Evolutionary conservation across 345 rosid species (phyloP), one percentile per base, ranked within the genome.

Genomic region (Triadica sebifera): DNA sequence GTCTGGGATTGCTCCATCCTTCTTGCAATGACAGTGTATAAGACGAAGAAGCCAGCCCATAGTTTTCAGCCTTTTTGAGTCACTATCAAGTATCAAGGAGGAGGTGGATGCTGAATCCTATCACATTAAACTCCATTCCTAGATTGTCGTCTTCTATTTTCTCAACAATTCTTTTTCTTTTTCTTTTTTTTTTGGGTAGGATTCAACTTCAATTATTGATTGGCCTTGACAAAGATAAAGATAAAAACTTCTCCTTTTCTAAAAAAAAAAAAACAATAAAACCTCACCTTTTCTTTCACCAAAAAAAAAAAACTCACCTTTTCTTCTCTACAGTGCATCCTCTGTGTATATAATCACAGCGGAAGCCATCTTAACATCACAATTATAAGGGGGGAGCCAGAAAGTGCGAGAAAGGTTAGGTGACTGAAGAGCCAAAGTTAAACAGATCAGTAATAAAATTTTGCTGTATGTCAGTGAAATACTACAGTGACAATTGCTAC

Each of bases 381-480:
- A 22, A 8, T 29, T 11, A 8, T 22, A 58, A 22, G 22, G 17
- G 25, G 5, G 59, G 22, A 22, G 11, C 6, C 0, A 19, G 25
- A 55, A 55, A 16, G 7, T 51, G 56, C 56, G n/a, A 51, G 56
- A 15, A 55, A 55, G 59, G 29, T 19, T 55, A 55, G 59, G 59
- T 66, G 58, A 72, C 13, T 8, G 15, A 8, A 16, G 60, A 37
- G 61, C 37, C 24, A 16, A 61, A 39, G 12, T 29, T 25, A 49
- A 49, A 37, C 22, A 6, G 34, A 37, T 5, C 1, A 37, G 45
- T n/a, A 10, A 2, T 49, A 29, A 38, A 45, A 38, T 38, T 65
- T 46, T 70, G 79, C 76, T 79, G 82, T 71, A 79, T 79, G 82
- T 71, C 82, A 79, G 76, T 71, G 82, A 75, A 74, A 52, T 73